Evolutionary conservation across 2,329 filamentous ascomycete genomes (phyloP).

Genomic region (Decorospora gaudefroyi): DNA sequence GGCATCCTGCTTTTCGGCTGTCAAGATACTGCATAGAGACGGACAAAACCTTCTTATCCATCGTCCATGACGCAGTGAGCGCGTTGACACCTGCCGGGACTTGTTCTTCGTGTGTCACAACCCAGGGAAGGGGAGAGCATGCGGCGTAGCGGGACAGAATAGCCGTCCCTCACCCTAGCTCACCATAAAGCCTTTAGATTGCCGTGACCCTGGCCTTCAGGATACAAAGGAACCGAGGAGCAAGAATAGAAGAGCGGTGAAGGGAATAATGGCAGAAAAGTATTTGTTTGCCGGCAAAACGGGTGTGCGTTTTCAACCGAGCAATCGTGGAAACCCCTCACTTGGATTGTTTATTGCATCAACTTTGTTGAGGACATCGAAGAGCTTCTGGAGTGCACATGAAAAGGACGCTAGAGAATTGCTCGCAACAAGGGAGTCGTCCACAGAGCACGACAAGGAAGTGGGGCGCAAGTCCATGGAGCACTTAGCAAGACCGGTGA

Average conservation of each 20-base stretch:
- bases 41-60: slow-evolving; percentile 17
- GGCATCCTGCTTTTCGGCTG: slow-evolving; percentile 29
- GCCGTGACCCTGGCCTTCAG: slow-evolving; percentile 23
- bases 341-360: slow-evolving; percentile 20
- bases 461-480: slow-evolving; percentile 25
- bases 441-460: slow-evolving; percentile 29
- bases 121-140: slow-evolving; percentile 18
- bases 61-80: slow-evolving; percentile 5
- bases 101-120: slow-evolving; percentile 17
- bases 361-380: slow-evolving; percentile 29
- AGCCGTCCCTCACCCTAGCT: slow-evolving; percentile 30
- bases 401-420: slow-evolving; percentile 43
- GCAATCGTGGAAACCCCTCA: slow-evolving; percentile 33
- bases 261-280: slow-evolving; percentile 8
- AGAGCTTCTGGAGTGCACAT: slow-evolving; percentile 31
- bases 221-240: slow-evolving; percentile 10
- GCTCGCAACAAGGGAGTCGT: slow-evolving; percentile 35
- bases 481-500: slow-evolving; percentile 41
- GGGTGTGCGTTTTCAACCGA: slow-evolving; percentile 26
- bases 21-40: slow-evolving; percentile 34
- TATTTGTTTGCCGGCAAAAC: slow-evolving; percentile 35
- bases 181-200: slow-evolving; percentile 32
- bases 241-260: slow-evolving; percentile 47
- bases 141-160: slow-evolving; percentile 27
- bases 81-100: slow-evolving; percentile 16